Conservation (phyloP, 768 basidiomycete species). For the Xerocomellus chrysenteron region DNA sequence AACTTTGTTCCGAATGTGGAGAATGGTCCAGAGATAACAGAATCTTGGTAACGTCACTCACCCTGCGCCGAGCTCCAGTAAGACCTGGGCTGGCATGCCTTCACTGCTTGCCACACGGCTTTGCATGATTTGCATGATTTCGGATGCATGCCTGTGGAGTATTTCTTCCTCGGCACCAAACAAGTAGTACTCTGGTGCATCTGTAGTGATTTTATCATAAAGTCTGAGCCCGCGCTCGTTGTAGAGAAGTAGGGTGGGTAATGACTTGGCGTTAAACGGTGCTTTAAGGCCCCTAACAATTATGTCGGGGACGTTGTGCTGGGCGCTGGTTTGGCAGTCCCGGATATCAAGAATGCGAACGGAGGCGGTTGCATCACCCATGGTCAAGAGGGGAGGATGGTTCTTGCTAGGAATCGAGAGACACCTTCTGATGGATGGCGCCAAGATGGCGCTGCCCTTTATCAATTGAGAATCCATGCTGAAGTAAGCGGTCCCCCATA, state of each 20-base stretch:
- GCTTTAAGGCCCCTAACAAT: conserved; percentile 56
- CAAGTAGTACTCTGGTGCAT: conserved; percentile 83
- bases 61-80: conserved; percentile 96
- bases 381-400: neutral
- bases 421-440: neutral
- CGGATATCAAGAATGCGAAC: conserved; percentile 26
- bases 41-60: conserved; percentile 38
- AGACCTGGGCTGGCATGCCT: conserved; percentile 47
- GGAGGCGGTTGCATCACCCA: conserved; percentile 22
- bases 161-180: conserved; percentile 89
- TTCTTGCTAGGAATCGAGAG: neutral
- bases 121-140: conserved; percentile 78
- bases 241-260: conserved; percentile 87
- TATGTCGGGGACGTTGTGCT: conserved; percentile 40
- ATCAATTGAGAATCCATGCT: neutral
- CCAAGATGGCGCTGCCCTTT: neutral
- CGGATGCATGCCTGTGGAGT: conserved; percentile 64
- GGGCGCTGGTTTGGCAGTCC: conserved; percentile 4
- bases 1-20: neutral
- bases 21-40: neutral
- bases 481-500: conserved; percentile 16
- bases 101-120: conserved; percentile 20
- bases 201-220: conserved; percentile 83
- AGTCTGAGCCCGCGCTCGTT: conserved; percentile 81
- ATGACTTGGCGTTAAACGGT: conserved; percentile 52